Evolutionary conservation across 148 eudicot species (phyloP).

Genomic region (Hydrangea macrophylla): DNA sequence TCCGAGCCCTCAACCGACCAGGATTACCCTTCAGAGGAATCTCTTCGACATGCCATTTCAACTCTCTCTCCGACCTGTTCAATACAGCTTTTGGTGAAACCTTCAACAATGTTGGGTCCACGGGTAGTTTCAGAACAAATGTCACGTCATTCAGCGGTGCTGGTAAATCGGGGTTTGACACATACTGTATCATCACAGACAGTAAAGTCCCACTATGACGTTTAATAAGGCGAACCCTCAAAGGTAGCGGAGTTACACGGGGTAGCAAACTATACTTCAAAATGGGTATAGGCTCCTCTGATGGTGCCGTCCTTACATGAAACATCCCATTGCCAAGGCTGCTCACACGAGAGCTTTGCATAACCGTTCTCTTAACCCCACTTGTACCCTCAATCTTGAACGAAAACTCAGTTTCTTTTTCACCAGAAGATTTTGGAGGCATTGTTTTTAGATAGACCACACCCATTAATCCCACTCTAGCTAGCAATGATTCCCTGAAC

Average conservation of each 20-base stretch:
- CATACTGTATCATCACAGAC: slow-evolving; percentile 90
- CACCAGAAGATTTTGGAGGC: slow-evolving; percentile 66
- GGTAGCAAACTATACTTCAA: slow-evolving; percentile 78
- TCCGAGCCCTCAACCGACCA: slow-evolving; percentile 75
- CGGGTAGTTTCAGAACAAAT: slow-evolving; percentile 72
- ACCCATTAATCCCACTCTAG: slow-evolving; percentile 82
- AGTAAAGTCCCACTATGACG: slow-evolving; percentile 85
- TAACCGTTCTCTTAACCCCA: slow-evolving; percentile 60
- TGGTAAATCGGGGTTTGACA: slow-evolving; percentile 77
- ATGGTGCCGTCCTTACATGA: slow-evolving; percentile 67
- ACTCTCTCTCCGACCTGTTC: slow-evolving; percentile 79
- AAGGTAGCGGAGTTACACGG: slow-evolving; percentile 71
- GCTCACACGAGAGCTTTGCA: slow-evolving; percentile 71
- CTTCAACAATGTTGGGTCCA: slow-evolving; percentile 72
- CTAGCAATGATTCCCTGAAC: slow-evolving; percentile 83
- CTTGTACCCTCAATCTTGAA: slow-evolving; percentile 72
- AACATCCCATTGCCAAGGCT: slow-evolving; percentile 87
- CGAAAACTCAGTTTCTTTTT: slow-evolving; percentile 89
- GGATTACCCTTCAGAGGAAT: slow-evolving; percentile 79
- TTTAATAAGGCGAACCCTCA: slow-evolving; percentile 77
- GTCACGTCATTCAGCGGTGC: slow-evolving; percentile 72
- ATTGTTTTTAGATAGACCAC: slow-evolving; percentile 67
- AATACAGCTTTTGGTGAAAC: slow-evolving; percentile 91
- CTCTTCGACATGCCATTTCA: slow-evolving; percentile 87
- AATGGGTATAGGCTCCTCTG: slow-evolving; percentile 74